A percentile compares a stretch with the other conserved stretches of the same genome.
phyloP scores from a whole-genome alignment of 1,284 basidiomycete genomes.

The Rhodotorula sp. region DNA sequence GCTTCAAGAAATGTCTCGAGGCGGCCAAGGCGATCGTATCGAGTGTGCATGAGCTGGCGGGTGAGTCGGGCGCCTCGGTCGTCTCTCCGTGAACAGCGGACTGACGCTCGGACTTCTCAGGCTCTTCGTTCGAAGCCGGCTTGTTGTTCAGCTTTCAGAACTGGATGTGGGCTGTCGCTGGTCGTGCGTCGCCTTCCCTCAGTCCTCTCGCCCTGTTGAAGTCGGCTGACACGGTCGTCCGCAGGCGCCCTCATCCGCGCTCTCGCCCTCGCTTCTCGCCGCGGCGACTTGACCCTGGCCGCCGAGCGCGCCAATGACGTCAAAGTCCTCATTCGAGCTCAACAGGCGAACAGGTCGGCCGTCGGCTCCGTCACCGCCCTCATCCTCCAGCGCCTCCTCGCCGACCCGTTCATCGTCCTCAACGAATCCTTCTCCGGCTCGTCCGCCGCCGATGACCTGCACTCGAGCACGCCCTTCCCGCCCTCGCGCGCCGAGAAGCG shows the following conservation, averaged over 20 bases:
- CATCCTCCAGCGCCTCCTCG: constrained; percentile 15
- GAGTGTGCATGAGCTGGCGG: constrained; percentile 33
- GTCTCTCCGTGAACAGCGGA: too few species aligned
- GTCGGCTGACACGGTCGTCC: too few species aligned
- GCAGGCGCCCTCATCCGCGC: constrained; percentile 37
- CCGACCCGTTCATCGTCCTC: constrained; percentile 14
- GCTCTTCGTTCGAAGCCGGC: constrained; percentile 23
- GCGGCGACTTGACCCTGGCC: constrained; percentile 6
- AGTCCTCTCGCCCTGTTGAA: neutral
- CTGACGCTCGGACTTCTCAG: neutral
- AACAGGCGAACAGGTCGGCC: constrained; percentile 7
- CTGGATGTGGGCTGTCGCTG: constrained; percentile 24
- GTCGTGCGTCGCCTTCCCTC: constrained; percentile 1
- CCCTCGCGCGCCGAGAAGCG: neutral
- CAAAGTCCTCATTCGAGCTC: constrained; percentile 14
- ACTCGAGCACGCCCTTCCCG: neutral
- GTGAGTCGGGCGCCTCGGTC: constrained; percentile 15
- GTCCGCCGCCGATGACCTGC: neutral
- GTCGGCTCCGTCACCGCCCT: constrained; percentile 17
- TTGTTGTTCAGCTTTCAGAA: constrained; percentile 21
- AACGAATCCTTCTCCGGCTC: constrained; percentile 6
- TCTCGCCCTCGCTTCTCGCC: constrained; percentile 26
- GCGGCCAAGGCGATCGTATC: constrained; percentile 33
- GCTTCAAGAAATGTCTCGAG: constrained; percentile 33
- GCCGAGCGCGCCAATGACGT: constrained; percentile 11